These are phyloP conservation scores for Ogataea wickerhamii DNA, from an alignment of 805 yeast genomes.

Conservation along the genomic window DNA sequence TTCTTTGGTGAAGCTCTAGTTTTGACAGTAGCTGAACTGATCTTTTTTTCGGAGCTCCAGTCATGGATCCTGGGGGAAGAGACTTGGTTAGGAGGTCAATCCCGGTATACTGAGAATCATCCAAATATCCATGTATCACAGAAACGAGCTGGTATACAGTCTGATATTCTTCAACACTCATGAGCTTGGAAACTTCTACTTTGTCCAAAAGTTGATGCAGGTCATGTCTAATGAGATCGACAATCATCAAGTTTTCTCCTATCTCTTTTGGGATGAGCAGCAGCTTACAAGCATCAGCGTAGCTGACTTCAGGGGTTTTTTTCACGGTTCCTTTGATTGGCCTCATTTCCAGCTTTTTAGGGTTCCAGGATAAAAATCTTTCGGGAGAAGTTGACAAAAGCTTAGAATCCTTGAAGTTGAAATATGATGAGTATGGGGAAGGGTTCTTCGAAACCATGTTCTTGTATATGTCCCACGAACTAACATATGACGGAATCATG, in stretches of 20 bases:
- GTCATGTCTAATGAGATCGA: conserved; percentile 92
- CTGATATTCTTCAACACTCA: conserved; percentile 89
- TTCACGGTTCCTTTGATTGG: conserved; percentile 96
- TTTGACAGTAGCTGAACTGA: conserved; percentile 77
- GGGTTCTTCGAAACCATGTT: conserved; percentile 72
- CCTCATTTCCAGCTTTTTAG: conserved; percentile 64
- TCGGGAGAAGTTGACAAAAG: conserved; percentile 92
- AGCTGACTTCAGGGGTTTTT: conserved; percentile 52
- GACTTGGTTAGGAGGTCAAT: conserved; percentile 74
- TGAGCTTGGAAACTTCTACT: conserved; percentile 73
- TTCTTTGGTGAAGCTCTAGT: conserved; percentile 54
- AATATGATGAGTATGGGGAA: conserved; percentile 84
- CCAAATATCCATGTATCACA: conserved; percentile 68
- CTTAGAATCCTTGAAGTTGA: conserved; percentile 61
- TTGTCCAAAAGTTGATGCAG: conserved; percentile 59
- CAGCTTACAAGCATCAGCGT: conserved; percentile 57
- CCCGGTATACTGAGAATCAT: conserved; percentile 47
- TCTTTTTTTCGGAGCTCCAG: conserved; percentile 96
- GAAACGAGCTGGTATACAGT: conserved; percentile 91
- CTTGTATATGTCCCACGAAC: conserved; percentile 80
- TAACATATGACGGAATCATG: conserved; percentile 42
- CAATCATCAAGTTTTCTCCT: conserved; percentile 96
- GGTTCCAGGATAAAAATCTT: conserved; percentile 79
- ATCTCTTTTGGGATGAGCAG: conserved; percentile 84
- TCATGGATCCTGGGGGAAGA: conserved; percentile 98